A percentile compares a stretch with the other conserved stretches of the same genome.
Conservation (phyloP, 108 stramenopile genomes). For the Cylindrotheca fusiformis region DNA sequence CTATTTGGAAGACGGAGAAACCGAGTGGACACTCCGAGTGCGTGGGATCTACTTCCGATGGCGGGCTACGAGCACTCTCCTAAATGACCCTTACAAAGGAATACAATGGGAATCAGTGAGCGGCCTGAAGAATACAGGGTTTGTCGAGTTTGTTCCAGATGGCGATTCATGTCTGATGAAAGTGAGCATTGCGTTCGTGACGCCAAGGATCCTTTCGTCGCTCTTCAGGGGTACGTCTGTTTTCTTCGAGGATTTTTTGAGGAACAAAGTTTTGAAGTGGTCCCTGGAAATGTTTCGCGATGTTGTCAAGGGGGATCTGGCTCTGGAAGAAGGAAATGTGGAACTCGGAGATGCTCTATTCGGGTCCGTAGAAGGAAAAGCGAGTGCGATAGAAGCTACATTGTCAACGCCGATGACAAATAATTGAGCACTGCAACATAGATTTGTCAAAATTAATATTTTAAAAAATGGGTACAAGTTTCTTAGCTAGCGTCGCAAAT, state of each 20-base stretch:
- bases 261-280: slow-evolving; percentile 84
- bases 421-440: no score
- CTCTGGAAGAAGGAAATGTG: slow-evolving; percentile 79
- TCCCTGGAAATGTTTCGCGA: slow-evolving; percentile 89
- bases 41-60: slow-evolving; percentile 73
- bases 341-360: slow-evolving; percentile 87
- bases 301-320: slow-evolving; percentile 84
- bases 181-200: slow-evolving; percentile 68
- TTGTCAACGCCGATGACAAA: slow-evolving; percentile 19
- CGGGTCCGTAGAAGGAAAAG: slow-evolving; percentile 80
- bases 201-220: slow-evolving; percentile 62
- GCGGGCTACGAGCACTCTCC: slow-evolving; percentile 63
- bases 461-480: no score
- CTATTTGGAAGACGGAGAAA: slow-evolving; percentile 64
- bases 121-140: slow-evolving; percentile 65
- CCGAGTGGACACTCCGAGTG: slow-evolving; percentile 83
- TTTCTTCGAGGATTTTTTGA: slow-evolving; percentile 76
- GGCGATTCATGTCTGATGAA: slow-evolving; percentile 60
- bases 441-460: no score
- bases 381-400: slow-evolving; percentile 76
- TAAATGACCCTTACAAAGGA: slow-evolving; percentile 51
- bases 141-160: slow-evolving; percentile 29
- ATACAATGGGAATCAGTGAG: slow-evolving; percentile 79
- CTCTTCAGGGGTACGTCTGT: slow-evolving; percentile 66
- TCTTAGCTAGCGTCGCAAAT: no score